These are phyloP conservation scores for Penicillium sp. DNA, from an alignment of 2,329 filamentous ascomycete genomes.

Conservation along the genomic window DNA sequence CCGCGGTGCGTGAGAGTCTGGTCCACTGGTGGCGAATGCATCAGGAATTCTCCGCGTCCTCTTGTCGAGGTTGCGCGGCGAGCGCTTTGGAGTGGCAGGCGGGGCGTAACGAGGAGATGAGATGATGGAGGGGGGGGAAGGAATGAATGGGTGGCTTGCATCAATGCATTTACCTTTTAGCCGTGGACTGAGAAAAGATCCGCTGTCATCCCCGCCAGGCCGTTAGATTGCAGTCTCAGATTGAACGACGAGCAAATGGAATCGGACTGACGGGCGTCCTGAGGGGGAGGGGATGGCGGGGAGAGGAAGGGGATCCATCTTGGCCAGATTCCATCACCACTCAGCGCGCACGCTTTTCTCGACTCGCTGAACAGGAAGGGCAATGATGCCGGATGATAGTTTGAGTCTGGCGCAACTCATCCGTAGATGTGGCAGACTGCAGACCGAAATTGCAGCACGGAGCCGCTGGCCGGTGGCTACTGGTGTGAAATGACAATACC, in stretches of 20 bases:
- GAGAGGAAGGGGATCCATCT: not conserved
- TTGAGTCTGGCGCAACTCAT: too few species aligned
- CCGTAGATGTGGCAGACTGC: not conserved
- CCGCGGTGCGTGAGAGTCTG: too few species aligned
- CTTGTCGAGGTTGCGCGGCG: too few species aligned
- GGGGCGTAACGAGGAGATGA: too few species aligned
- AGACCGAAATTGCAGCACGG: too few species aligned
- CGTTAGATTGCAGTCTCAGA: not conserved
- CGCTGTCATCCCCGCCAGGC: not conserved
- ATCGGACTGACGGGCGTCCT: not conserved
- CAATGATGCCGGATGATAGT: too few species aligned
- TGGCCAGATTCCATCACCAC: too few species aligned
- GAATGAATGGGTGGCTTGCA: not conserved
- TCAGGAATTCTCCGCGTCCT: too few species aligned
- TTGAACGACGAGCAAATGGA: not conserved
- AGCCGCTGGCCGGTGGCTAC: not conserved
- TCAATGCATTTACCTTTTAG: not conserved
- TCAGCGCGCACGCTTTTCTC: too few species aligned
- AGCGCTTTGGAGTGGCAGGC: too few species aligned
- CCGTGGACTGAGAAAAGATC: conserved; percentile 3
- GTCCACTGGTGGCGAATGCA: too few species aligned
- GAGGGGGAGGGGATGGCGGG: not conserved
- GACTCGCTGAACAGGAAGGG: too few species aligned
- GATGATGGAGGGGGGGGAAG: not conserved
- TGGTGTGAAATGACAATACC: conserved; percentile 1